Conservation (phyloP, 163 green algal species). For the Smithsoniella earleae region DNA sequence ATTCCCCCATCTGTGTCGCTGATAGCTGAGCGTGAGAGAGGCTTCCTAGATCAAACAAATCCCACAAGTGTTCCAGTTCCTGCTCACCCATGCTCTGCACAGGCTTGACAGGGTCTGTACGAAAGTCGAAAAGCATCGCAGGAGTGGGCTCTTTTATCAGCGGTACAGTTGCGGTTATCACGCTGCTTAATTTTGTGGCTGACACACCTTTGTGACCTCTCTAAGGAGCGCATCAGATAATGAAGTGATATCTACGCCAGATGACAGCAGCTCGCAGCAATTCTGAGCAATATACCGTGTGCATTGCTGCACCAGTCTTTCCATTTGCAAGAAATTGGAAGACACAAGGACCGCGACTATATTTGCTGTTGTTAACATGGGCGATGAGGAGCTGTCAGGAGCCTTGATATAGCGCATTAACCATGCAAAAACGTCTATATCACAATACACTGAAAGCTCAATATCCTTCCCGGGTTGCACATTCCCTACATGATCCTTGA, state of each 20-base stretch:
- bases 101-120: no score
- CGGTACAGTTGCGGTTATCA: no score
- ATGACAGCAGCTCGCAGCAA: neutral
- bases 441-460: conserved; percentile 28
- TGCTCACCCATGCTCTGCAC: no score
- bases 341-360: conserved; percentile 26
- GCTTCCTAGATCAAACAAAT: no score
- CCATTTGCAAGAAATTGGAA: conserved; percentile 22
- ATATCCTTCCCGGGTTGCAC: neutral
- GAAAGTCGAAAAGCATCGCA: no score
- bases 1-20: neutral
- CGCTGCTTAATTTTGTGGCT: no score
- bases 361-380: neutral
- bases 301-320: neutral
- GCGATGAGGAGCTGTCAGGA: neutral
- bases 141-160: no score
- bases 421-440: conserved; percentile 16
- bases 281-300: neutral
- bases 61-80: neutral
- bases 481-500: conserved; percentile 11
- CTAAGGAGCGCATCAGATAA: conserved; percentile 7
- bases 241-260: neutral
- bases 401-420: neutral
- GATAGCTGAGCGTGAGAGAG: no score
- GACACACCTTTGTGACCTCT: neutral